Conservation (phyloP, 768 basidiomycete genomes). For the Suillus bovinus region DNA sequence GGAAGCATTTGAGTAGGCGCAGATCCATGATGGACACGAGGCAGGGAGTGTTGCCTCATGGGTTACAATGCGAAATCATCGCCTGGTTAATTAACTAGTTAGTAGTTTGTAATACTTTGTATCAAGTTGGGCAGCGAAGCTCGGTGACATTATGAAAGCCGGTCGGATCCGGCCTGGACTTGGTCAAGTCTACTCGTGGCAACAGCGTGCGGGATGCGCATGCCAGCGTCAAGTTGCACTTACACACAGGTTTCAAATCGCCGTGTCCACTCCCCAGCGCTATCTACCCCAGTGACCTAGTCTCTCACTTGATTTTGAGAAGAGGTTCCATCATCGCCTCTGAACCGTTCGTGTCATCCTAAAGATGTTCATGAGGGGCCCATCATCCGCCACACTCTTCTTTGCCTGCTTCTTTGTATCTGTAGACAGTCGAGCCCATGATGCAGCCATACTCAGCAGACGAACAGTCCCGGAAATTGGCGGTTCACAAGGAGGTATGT, state of each 20-base stretch:
- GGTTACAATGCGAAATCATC: too few species aligned
- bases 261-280: background rate
- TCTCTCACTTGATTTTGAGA: background rate
- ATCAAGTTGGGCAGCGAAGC: background rate
- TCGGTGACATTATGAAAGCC: background rate
- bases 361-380: background rate
- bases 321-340: background rate
- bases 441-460: constrained; percentile 12
- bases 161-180: background rate
- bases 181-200: background rate
- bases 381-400: background rate
- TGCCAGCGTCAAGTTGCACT: background rate
- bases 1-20: too few species aligned
- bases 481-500: constrained; percentile 51
- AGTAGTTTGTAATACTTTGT: too few species aligned
- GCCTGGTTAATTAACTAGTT: too few species aligned
- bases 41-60: too few species aligned
- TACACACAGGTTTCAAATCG: constrained; percentile 1
- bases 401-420: background rate
- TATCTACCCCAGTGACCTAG: background rate
- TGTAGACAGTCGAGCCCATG: background rate
- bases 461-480: constrained; percentile 48
- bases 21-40: too few species aligned
- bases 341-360: background rate
- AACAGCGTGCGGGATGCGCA: background rate